Evolutionary conservation across 352 stramenopile species (phyloP), one percentile per base, ranked within the genome.

Genomic region (Pythium monospermum): DNA sequence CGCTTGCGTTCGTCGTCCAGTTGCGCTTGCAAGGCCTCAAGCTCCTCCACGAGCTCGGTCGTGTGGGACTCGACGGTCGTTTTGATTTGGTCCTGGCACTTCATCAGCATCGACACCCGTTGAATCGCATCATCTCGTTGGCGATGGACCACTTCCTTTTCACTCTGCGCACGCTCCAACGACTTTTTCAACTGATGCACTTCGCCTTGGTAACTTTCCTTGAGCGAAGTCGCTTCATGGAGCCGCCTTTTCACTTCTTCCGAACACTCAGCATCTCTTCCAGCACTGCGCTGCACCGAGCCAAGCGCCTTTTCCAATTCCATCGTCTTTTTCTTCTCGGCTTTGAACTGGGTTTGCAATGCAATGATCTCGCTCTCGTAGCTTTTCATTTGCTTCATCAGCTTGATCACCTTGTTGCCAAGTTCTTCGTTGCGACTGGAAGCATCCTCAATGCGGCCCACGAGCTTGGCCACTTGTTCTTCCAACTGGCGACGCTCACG

Each of bases 71-170:
- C 79, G 0, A 70, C 69, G 19, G 79, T 80, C 2, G 58, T 45
- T 41, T 87, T 80, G 67, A 87, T 83, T 16, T 87, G 65, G 30
- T 85, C 64, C 53, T 80, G 74, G 53, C 72, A 85, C 46, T 79
- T 73, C 46, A 72, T 59, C 27, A 90, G 62, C 49, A 73, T 56
- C 15, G 61, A 67, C 4, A 86, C 65, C 27, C 76, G 71, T 53
- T 85, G 73, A 16, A 75, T 64, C 3, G 76, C 74, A 44, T 86
- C 71, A 32, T 86, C 73, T 13, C 72, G 76, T 47, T 86, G 70
- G 31, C 70, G 66, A 30, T 82, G 69, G 4, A 66, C 41, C n/a
- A 64, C 59, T 25, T 68, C 63, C 38, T 69, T 69, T 22, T 89
- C 73, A 10, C 41, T 71, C 6, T 69, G 67, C 22, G 68, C 48